These are phyloP conservation scores for Leccinellum luteum DNA, from an alignment of 768 basidiomycete species.

Conservation along the genomic window DNA sequence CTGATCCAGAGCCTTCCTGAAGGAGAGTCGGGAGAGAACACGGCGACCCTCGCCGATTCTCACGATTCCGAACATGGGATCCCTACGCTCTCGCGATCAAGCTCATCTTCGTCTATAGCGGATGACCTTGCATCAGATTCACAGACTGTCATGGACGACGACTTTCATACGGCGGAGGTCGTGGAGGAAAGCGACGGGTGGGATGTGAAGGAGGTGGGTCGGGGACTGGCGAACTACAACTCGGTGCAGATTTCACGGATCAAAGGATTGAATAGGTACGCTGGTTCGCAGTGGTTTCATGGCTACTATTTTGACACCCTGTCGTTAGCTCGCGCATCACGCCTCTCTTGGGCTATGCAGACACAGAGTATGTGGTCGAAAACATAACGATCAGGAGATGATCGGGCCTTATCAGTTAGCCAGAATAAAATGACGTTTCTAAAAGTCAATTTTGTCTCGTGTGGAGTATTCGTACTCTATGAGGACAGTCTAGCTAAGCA, in stretches of 20 bases:
- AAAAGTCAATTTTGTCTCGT: too few species aligned
- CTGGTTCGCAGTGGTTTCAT: neutral
- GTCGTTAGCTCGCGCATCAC: slow-evolving; percentile 70
- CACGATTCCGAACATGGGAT: slow-evolving; percentile 24
- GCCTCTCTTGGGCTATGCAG: slow-evolving; percentile 85
- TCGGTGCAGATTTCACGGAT: slow-evolving; percentile 86
- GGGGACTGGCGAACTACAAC: slow-evolving; percentile 95
- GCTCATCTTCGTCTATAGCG: slow-evolving; percentile 33
- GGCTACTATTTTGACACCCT: slow-evolving; percentile 1
- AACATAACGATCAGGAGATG: slow-evolving; percentile 75
- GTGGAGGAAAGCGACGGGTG: slow-evolving; percentile 48
- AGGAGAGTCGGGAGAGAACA: slow-evolving; percentile 21
- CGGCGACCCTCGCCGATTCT: slow-evolving; percentile 23
- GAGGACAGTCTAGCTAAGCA: too few species aligned
- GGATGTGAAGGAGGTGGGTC: slow-evolving; percentile 87
- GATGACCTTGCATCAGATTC: slow-evolving; percentile 27
- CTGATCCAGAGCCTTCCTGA: slow-evolving; percentile 48
- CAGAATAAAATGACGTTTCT: neutral
- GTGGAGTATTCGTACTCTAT: too few species aligned
- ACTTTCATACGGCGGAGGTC: slow-evolving; percentile 24
- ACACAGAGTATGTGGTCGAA: slow-evolving; percentile 96
- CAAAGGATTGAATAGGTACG: slow-evolving; percentile 88
- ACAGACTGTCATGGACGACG: slow-evolving; percentile 32
- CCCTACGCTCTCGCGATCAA: slow-evolving; percentile 38
- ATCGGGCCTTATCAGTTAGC: neutral